phyloP scores from a whole-genome alignment of 2,329 filamentous ascomycete genomes.

The Fusarium bactridioides region DNA sequence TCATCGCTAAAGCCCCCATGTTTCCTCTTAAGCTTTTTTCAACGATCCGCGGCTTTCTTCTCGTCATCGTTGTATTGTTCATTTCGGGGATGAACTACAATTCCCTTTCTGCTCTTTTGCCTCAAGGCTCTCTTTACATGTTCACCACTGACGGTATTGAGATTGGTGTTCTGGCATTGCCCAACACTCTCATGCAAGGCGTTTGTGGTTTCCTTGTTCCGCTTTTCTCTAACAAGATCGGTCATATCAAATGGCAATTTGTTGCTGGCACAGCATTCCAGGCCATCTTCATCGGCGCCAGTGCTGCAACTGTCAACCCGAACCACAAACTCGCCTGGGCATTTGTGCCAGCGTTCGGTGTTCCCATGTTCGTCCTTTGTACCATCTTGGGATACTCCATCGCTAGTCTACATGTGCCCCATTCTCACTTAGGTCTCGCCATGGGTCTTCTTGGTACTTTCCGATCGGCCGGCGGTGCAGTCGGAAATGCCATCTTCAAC shows the following conservation, averaged over 20 bases:
- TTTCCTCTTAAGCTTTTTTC: neutral
- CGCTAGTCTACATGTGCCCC: slow-evolving; percentile 19
- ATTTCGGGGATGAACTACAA: slow-evolving; percentile 23
- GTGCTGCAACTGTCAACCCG: slow-evolving; percentile 20
- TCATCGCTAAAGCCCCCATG: neutral
- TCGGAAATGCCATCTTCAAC: slow-evolving; percentile 19
- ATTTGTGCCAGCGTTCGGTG: slow-evolving; percentile 20
- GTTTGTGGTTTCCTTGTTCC: neutral
- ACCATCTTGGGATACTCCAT: slow-evolving; percentile 18
- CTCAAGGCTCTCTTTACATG: slow-evolving; percentile 22
- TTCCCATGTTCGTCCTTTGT: slow-evolving; percentile 16
- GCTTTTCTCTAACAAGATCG: neutral
- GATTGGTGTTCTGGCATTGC: slow-evolving; percentile 3
- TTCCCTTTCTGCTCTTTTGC: slow-evolving; percentile 10
- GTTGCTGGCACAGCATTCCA: slow-evolving; percentile 3
- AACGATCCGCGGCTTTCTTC: neutral
- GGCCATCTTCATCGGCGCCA: slow-evolving; percentile 13
- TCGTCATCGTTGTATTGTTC: slow-evolving; percentile 5
- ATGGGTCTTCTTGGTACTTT: slow-evolving; percentile 22
- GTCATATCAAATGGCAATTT: slow-evolving; percentile 16
- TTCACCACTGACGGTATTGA: slow-evolving; percentile 18
- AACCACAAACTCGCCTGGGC: slow-evolving; percentile 22
- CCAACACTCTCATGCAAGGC: neutral
- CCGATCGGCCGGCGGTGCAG: slow-evolving; percentile 7
- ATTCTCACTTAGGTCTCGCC: slow-evolving; percentile 19